Evolutionary conservation across 2,329 filamentous ascomycete species (phyloP).

Genomic region (Diplodia seriata): DNA sequence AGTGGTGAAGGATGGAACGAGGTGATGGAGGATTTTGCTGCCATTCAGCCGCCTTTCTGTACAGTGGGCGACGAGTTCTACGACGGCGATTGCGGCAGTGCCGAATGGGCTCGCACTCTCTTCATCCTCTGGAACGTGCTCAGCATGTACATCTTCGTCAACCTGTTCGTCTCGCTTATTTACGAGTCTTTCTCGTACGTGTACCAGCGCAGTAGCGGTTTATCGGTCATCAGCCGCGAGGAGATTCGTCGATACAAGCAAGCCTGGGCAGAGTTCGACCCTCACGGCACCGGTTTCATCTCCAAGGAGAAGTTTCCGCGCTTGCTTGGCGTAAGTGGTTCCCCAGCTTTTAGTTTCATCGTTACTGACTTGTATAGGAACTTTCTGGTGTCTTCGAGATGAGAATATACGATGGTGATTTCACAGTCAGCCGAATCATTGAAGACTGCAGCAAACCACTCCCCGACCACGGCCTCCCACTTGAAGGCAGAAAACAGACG

Average conservation of each 20-base stretch:
- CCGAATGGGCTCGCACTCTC: slow-evolving; percentile 82
- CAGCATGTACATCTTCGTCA: slow-evolving; percentile 99
- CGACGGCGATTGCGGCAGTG: slow-evolving; percentile 89
- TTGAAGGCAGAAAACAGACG: slow-evolving; percentile 49
- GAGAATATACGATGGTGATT: slow-evolving; percentile 91
- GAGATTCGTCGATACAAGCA: slow-evolving; percentile 98
- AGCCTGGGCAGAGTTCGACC: slow-evolving; percentile 95
- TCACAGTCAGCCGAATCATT: slow-evolving; percentile 85
- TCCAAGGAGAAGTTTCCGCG: slow-evolving; percentile 87
- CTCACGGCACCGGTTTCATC: slow-evolving; percentile 89
- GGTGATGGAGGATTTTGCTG: slow-evolving; percentile 94
- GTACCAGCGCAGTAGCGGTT: slow-evolving; percentile 93
- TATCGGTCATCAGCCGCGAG: slow-evolving; percentile 87
- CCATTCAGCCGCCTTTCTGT: slow-evolving; percentile 79
- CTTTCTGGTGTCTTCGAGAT: slow-evolving; percentile 96
- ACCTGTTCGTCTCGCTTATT: slow-evolving; percentile 96
- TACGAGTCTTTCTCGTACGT: slow-evolving; percentile 99
- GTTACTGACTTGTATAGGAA: slow-evolving; percentile 57
- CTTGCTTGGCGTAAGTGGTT: slow-evolving; percentile 71
- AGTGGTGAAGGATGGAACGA: slow-evolving; percentile 96
- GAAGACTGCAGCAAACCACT: slow-evolving; percentile 75
- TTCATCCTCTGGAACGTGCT: slow-evolving; percentile 99
- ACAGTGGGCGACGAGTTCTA: slow-evolving; percentile 76
- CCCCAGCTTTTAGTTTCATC: slow-evolving; percentile 31
- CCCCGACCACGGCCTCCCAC: slow-evolving; percentile 57